Percentiles rank a stretch among this genome's conserved stretches.
phyloP scores from a whole-genome alignment of 345 rosid species.

The Bruguiera sexangula region DNA sequence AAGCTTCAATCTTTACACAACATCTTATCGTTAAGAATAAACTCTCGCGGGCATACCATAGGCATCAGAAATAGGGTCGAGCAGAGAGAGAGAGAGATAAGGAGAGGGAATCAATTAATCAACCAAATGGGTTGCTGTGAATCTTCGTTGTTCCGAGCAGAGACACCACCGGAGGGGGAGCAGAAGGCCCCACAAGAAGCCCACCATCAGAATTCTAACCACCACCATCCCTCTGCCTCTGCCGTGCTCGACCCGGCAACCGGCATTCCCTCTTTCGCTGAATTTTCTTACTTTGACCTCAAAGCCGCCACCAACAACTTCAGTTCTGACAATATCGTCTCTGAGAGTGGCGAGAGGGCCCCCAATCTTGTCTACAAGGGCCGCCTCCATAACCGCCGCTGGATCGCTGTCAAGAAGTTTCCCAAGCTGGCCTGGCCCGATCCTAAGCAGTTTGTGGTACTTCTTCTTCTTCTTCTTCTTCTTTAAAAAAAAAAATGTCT shows the following conservation, averaged over 20 bases:
- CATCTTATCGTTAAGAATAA: too few relatives aligned
- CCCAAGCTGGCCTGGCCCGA: conserved; percentile 82
- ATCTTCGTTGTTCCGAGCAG: conserved; percentile 43
- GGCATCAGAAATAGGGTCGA: too few relatives aligned
- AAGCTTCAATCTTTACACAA: too few relatives aligned
- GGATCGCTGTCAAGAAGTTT: conserved; percentile 93
- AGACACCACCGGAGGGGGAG: conserved; percentile 38
- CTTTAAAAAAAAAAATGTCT: background rate
- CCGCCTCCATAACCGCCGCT: conserved; percentile 52
- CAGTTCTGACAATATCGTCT: conserved; percentile 61
- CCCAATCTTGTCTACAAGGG: conserved; percentile 69
- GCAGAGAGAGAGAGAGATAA: too few relatives aligned
- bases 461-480: background rate
- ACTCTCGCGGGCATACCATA: too few relatives aligned
- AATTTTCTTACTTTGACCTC: conserved; percentile 65
- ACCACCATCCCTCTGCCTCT: conserved; percentile 25
- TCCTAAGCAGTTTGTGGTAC: conserved; percentile 69
- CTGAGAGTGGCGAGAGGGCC: conserved; percentile 63
- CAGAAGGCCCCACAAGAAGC: conserved; percentile 12
- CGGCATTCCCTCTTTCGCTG: conserved; percentile 52
- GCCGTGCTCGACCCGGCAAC: conserved; percentile 29
- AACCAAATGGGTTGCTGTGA: conserved; percentile 69
- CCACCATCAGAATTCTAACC: conserved; percentile 20
- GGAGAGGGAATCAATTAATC: too few relatives aligned
- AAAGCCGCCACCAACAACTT: conserved; percentile 67